A percentile compares a stretch with the other conserved stretches of the same genome.
These are phyloP conservation scores for Physaria fendleri DNA, from an alignment of 345 rosid genomes.

Conservation along the genomic window DNA sequence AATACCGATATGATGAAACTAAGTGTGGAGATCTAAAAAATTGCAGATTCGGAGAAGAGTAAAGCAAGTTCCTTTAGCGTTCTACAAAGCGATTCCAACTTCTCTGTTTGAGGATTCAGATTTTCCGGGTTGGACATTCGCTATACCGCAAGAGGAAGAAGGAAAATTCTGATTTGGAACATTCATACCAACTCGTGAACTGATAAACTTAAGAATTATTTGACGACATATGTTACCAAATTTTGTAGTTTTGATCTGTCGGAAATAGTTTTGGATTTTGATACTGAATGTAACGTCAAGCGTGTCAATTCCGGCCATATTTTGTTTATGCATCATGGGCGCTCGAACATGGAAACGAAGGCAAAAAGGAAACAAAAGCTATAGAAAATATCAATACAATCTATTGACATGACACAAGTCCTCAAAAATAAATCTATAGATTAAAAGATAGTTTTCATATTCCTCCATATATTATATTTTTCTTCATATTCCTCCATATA, in stretches of 20 bases:
- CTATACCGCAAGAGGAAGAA: conserved; percentile 1
- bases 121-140: conserved; percentile 75
- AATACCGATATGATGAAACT: neutral
- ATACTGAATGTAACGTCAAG: too few relatives aligned
- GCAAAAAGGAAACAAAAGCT: too few relatives aligned
- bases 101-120: conserved; percentile 64
- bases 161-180: conserved; percentile 6
- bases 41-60: conserved; percentile 70
- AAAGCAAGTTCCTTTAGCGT: conserved; percentile 85
- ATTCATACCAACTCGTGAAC: neutral
- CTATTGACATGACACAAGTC: too few relatives aligned
- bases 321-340: too few relatives aligned
- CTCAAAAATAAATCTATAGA: too few relatives aligned
- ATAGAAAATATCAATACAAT: too few relatives aligned
- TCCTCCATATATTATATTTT: too few relatives aligned
- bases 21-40: neutral
- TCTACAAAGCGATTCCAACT: conserved; percentile 54
- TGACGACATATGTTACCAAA: neutral
- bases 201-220: neutral
- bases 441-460: too few relatives aligned
- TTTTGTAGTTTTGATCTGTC: conserved; percentile 7
- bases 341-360: too few relatives aligned
- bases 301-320: too few relatives aligned
- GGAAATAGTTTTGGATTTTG: neutral
- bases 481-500: too few relatives aligned